phyloP scores from a whole-genome alignment of 768 basidiomycete species.

The Coprinellus micaceus region DNA sequence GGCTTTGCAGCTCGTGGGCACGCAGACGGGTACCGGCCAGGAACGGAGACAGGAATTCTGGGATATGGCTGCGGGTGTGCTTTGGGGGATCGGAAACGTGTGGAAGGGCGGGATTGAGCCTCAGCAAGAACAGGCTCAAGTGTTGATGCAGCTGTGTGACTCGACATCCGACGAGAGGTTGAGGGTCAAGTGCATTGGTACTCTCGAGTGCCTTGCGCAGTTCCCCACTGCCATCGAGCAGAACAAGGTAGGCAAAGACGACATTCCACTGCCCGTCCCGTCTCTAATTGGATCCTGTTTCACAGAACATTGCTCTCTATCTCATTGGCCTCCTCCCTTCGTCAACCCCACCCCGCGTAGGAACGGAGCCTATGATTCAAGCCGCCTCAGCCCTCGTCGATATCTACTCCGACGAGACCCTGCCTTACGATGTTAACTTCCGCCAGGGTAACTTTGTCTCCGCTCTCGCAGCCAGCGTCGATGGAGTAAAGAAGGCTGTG shows the following conservation, averaged over 20 bases:
- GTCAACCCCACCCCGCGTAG: constrained; percentile 35
- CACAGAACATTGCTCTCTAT: constrained; percentile 62
- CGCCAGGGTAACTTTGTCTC: constrained; percentile 55
- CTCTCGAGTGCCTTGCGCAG: constrained; percentile 83
- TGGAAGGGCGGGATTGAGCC: constrained; percentile 65
- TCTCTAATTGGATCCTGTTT: too few relatives aligned
- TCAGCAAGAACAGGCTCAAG: constrained; percentile 54
- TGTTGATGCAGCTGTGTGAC: constrained; percentile 65
- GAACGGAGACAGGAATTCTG: constrained; percentile 74
- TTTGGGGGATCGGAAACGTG: constrained; percentile 83
- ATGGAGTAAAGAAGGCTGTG: constrained; percentile 59
- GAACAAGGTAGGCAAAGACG: constrained; percentile 63
- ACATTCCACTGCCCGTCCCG: too few relatives aligned
- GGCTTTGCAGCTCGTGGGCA: constrained; percentile 56
- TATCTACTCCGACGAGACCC: constrained; percentile 85
- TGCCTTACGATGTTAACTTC: constrained; percentile 81
- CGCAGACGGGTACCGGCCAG: constrained; percentile 56
- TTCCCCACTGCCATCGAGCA: constrained; percentile 56
- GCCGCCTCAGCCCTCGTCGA: constrained; percentile 82
- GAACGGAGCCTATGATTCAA: constrained; percentile 72
- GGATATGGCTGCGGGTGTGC: constrained; percentile 73
- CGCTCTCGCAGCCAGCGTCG: constrained; percentile 54
- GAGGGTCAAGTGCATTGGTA: constrained; percentile 77
- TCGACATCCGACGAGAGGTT: constrained; percentile 49
- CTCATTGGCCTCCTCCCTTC: constrained; percentile 61